Evolutionary conservation across 169 alveolate genomes (phyloP), one percentile per base, ranked within the genome.

Genomic region (Miamiensis avidus): DNA sequence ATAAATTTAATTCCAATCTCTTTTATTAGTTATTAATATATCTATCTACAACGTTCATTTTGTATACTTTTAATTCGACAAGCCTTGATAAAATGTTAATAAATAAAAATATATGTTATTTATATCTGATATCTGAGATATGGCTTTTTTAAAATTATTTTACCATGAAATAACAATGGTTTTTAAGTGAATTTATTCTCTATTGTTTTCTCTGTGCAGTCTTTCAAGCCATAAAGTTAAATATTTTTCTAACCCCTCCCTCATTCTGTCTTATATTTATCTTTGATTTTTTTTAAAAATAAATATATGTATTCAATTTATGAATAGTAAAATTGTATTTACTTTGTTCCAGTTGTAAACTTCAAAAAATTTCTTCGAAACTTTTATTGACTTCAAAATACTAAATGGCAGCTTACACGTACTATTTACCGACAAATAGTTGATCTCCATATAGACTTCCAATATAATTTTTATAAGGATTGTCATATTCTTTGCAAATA

Each of bases 321-420:
- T 28, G 15, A 64, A 79, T 0, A 29, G 1, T 79, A 29, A 25
- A 79, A 49, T 74, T 33, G 0, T 64, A 31, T 74, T 75, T 34
- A 65, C 84, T 34, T 81, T 86, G 84, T 75, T 28, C 78, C 32
- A 31, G 84, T 83, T 76, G 94, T 81, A 89, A 91, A 95, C 87
- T 94, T 95, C 77, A 95, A 89, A 29, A 95, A 81, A 94, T 95
- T 32, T 94, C 95, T 86, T 95, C 98, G 89, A 95, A 95, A 65
- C 91, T 92, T 82, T 93, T 93, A 75, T 91, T 89, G 25, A 94
- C 85, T 34, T 82, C 76, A 26, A 95, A 82, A 82, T 85, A 95
- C 69, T 82, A 89, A 4, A 84, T 82, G n/a, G 95, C 97, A 1
- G 96, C 94, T 76, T 79, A 77, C 29, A 64, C 82, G 77, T 91